phyloP scores from a whole-genome alignment of 345 rosid genomes.

The Geranium rotundifolium region DNA sequence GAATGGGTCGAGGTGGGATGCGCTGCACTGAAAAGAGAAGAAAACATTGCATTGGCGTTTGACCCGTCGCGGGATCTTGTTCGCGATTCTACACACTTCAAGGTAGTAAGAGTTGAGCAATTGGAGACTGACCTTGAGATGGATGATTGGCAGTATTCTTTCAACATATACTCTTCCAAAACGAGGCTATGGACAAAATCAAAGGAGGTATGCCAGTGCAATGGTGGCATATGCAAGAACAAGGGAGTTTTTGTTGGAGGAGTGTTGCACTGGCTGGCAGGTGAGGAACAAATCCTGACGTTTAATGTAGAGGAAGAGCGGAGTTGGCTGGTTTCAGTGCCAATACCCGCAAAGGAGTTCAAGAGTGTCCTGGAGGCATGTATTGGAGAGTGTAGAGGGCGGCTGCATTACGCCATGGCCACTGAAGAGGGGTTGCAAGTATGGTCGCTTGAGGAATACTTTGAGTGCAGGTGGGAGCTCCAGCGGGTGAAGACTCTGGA shows the following conservation, averaged over 20 bases:
- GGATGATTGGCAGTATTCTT: constrained; percentile 10
- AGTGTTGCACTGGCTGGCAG: constrained; percentile 30
- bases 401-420: constrained; percentile 16
- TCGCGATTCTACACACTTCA: constrained; percentile 17
- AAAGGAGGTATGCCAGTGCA: constrained; percentile 22
- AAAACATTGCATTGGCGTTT: constrained; percentile 23
- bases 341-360: constrained; percentile 17
- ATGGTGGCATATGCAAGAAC: constrained; percentile 16
- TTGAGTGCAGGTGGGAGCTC: constrained; percentile 28
- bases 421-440: constrained; percentile 26
- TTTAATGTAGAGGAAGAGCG: constrained; percentile 22
- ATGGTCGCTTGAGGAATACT: constrained; percentile 33
- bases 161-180: constrained; percentile 20
- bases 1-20: constrained; percentile 21
- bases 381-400: constrained; percentile 25
- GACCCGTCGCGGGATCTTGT: constrained; percentile 16
- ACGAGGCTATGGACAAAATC: constrained; percentile 22
- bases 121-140: constrained; percentile 3
- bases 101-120: constrained; percentile 16
- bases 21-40: constrained; percentile 15
- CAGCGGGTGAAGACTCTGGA: constrained; percentile 14
- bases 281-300: constrained; percentile 23
- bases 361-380: constrained; percentile 19
- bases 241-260: constrained; percentile 22
- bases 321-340: constrained; percentile 24